Base-by-base conservation (phyloP, 192 early-diverging fungal genomes). In the Haplosporangium gracile region DNA sequence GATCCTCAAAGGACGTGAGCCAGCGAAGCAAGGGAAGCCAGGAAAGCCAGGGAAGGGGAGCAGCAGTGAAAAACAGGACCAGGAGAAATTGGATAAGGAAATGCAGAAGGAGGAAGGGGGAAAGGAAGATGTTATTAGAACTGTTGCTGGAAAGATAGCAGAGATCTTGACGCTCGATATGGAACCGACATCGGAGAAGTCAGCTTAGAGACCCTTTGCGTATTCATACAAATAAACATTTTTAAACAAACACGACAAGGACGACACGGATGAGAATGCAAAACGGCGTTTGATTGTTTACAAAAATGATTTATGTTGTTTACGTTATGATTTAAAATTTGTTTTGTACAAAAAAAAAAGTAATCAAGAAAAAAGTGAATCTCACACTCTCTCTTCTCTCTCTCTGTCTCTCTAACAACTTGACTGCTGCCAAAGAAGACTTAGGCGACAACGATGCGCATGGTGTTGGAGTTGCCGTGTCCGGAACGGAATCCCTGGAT, bases 401-500 rank as follows among this genome's bases (percentile, higher is more conserved):
- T n/a, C 6, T 20, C 24, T n/a, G 0, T 24, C 55, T 7, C 1
- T n/a, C 24, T 11, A 51, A 51, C 2, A 20, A 18, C 49, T 2
- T 18, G 69, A 13, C 2, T 4, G 13, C n/a, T 15, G 2, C 60
- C 60, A 29, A 32, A 32, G 11, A 9, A 34, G 10, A 26, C 29
- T 76, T 86, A 86, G 34, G 94, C 91, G 53, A 92, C 86, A 68
- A 96, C 90, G 70, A 96, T 91, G 73, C 95, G 95, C 91, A 96
- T 94, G 32, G 95, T 96, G 90, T 96, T 96, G 82, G 95, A 95
- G 90, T 96, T 95, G 63, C 95, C 95, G 55, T 95, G 87, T 55
- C 95, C 95, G 65, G 94, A 92, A 65, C 92, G 91, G 94, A 94
- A 96, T 51, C 95, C 95, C 87, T 96, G 95, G 76, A 96, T 91